Evolutionary conservation across 108 stramenopile species (phyloP), one percentile per base, ranked within the genome.

Genomic region (Skeletonema grethae): DNA sequence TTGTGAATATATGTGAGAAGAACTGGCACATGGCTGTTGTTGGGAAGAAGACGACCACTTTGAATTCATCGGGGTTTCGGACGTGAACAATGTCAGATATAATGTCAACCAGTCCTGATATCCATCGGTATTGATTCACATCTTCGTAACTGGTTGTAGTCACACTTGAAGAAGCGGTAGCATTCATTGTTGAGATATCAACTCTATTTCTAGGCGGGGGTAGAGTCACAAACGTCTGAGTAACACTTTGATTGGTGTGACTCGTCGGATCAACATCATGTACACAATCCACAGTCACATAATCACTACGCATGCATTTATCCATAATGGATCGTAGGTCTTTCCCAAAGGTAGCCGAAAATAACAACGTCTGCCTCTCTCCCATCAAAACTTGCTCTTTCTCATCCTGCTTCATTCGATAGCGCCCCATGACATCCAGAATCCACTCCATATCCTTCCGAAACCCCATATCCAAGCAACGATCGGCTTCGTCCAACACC

Each of bases 401-500:
- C 57, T 76, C 32, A 4, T 61, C 46, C 11, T 62, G 16, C 18
- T 43, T 50, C n/a, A 28, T 12, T 30, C 61, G 61, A 34, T 66
- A 34, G 16, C 65, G 61, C 4, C 65, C 18, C 48, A 59, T 13
- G 13, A 76, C 22, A 38, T 76, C 29, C 5, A 94, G 56, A 43
- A 96, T 94, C 45, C 82, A 57, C 62, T 89, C 80, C 86, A 96
- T 94, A 45, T 89, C 91, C 12, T 64, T 77, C 28, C 76, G 75
- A 82, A 96, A 96, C 16, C 95, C 95, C 94, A 95, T 94, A 55
- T 96, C 95, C 7, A 96, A 79, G 32, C 95, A 88, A 63, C 85
- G 84, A 79, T 97, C 96, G 9, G 92, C 90, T 80, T 97, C 96
- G 82, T 97, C 96, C 36, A 95, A 57, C 15, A 97, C 83, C 53